Evolutionary conservation across 805 yeast species (phyloP), one percentile per base, ranked within the genome.

Genomic region (Helenozyma baotianmanensis): DNA sequence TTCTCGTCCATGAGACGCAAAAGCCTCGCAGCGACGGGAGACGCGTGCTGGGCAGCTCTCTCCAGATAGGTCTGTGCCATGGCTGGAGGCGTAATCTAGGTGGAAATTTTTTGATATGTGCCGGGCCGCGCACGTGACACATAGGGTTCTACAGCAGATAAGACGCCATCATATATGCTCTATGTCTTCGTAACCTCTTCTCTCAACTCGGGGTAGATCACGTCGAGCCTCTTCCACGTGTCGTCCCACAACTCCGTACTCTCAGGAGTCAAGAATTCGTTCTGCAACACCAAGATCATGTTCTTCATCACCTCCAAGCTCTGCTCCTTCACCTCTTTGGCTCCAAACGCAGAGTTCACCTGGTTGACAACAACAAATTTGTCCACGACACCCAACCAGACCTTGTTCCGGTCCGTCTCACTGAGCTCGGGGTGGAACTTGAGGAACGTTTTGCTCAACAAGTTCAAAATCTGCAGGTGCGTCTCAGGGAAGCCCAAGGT

Each of bases 21-120:
- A 17, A 92, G 72, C 40, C 84, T 75, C 32, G 74, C 62, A 2
- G 96, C 97, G 17, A 92, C 80, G 2, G 89, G 82, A 12, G 95
- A 82, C 0, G 77, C 62, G 52, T 88, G 96, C 5, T 56, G 47
- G 9, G 57, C 66, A 3, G 95, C 92, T 60, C 97, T 77, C 37
- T 72, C 67, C 12, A 76, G 61, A 58, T 85, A 90, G 2, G 84
- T 35, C 29, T 53, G 29, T 11, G 45, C 38, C 38, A 35, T 35
- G 3, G 18, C 5, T 14, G 16, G 19, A 12, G 13, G 12, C 19
- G 14, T 8, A 17, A 8, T 24, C 14, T 24, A 9, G 16, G 14
- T 11, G 4, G 6, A 13, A 24, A 24, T 13, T 13, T 24, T 14
- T 6, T 18, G 19, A 13, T 9, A 9, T 26, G 13, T 25, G 16